These are phyloP conservation scores for Pleurotus sapidus DNA, from an alignment of 768 basidiomycete species.

Conservation along the genomic window DNA sequence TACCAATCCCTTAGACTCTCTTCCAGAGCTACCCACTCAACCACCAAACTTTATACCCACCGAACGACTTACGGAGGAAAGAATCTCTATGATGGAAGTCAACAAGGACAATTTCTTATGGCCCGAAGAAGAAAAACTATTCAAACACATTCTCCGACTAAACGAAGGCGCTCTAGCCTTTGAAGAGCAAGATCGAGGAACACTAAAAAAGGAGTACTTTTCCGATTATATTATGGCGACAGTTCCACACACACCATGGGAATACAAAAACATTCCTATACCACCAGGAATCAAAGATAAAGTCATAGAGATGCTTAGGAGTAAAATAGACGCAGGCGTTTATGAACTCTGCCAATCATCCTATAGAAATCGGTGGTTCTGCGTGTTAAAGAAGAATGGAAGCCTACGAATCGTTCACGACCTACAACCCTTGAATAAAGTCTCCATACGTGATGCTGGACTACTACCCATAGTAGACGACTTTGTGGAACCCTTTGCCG, in stretches of 20 bases:
- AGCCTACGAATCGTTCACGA: conserved; percentile 33
- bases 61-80: conserved; percentile 1
- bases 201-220: conserved; percentile 17
- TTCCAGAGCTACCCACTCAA: conserved; percentile 15
- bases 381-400: conserved; percentile 31
- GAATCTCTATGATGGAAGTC: conserved; percentile 2
- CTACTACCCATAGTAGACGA: conserved; percentile 29
- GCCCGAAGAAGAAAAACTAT: conserved; percentile 19
- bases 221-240: conserved; percentile 25
- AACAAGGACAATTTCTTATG: conserved; percentile 19
- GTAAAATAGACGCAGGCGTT: conserved; percentile 30
- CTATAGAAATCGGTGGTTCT: conserved; percentile 35
- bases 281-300: conserved; percentile 25
- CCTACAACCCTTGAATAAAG: conserved; percentile 33
- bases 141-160: conserved; percentile 16
- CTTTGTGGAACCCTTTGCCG: conserved; percentile 26
- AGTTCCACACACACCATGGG: conserved; percentile 33
- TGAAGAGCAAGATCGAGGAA: conserved; percentile 14
- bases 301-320: conserved; percentile 25
- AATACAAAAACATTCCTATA: conserved; percentile 28
- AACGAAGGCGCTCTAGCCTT: conserved; percentile 22
- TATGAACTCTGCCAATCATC: conserved; percentile 33
- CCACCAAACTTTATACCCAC: conserved; percentile 20
- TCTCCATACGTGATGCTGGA: conserved; percentile 34
- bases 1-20: conserved; percentile 19